These are phyloP conservation scores for Cutaneotrichosporon sp. DNA, from an alignment of 1,284 basidiomycete genomes.

Conservation along the genomic window DNA sequence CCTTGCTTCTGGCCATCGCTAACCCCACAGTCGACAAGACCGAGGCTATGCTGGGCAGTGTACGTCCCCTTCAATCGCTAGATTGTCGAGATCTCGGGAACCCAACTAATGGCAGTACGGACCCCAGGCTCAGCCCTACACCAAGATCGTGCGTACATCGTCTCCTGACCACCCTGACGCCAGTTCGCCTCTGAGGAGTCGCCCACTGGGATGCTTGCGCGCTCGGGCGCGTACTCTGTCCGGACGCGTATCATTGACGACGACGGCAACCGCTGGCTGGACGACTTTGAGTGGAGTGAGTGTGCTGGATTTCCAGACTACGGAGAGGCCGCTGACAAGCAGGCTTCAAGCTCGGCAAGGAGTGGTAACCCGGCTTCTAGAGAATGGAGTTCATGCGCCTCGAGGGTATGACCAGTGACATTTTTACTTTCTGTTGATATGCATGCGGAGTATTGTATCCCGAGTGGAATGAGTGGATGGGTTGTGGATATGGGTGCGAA, in stretches of 20 bases:
- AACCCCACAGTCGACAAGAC: constrained; percentile 37
- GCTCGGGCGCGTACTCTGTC: constrained; percentile 52
- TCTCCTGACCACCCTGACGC: constrained; percentile 1
- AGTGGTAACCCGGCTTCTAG: constrained; percentile 31
- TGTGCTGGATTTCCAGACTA: background rate
- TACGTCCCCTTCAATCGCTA: background rate
- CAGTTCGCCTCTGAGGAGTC: constrained; percentile 50
- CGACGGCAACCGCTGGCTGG: constrained; percentile 49
- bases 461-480: too few species aligned
- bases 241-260: constrained; percentile 54
- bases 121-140: constrained; percentile 45
- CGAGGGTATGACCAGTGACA: background rate
- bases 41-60: constrained; percentile 53
- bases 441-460: too few species aligned
- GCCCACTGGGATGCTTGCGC: constrained; percentile 56
- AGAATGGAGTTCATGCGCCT: too few species aligned
- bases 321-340: background rate
- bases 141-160: constrained; percentile 46
- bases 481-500: too few species aligned
- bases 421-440: background rate
- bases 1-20: too few species aligned
- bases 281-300: constrained; percentile 50
- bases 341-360: constrained; percentile 48
- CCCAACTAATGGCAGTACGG: constrained; percentile 43
- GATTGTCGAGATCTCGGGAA: too few species aligned